Conservation (phyloP, 225 moss, liverwort and hornwort species). For the Takakia lepidozioides region DNA sequence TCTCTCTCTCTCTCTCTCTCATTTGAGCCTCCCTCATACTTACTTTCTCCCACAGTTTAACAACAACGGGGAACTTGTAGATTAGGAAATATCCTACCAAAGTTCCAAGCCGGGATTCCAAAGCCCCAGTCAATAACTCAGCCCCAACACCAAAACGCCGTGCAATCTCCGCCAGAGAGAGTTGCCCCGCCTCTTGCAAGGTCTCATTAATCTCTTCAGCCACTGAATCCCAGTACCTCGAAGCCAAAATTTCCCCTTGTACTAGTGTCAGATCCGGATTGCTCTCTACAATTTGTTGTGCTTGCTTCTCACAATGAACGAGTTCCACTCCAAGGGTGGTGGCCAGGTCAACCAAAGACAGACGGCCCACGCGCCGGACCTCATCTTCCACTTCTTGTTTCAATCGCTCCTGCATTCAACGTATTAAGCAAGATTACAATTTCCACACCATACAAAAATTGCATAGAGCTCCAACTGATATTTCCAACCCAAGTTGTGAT, state of each 20-base stretch:
- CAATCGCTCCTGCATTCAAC: conserved; percentile 74
- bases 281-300: conserved; percentile 66
- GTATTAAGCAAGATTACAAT: no score
- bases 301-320: conserved; percentile 86
- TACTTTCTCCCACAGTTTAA: no score
- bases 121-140: conserved; percentile 65
- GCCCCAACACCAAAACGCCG: conserved; percentile 86
- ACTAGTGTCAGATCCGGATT: conserved; percentile 55
- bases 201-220: conserved; percentile 92
- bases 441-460: no score
- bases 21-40: neutral
- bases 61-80: no score
- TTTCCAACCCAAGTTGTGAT: no score
- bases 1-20: neutral
- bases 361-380: conserved; percentile 71
- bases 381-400: conserved; percentile 66
- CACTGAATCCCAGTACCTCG: conserved; percentile 74
- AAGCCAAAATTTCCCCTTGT: conserved; percentile 92
- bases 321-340: conserved; percentile 86
- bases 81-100: conserved; percentile 61
- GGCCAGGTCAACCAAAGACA: conserved; percentile 82
- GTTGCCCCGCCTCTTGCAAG: conserved; percentile 83
- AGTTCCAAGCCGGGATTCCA: conserved; percentile 71
- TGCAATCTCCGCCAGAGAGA: conserved; percentile 85
- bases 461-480: no score